These are phyloP conservation scores for Verticillium zaregamsianum DNA, from an alignment of 2,329 filamentous ascomycete genomes.

Conservation along the genomic window DNA sequence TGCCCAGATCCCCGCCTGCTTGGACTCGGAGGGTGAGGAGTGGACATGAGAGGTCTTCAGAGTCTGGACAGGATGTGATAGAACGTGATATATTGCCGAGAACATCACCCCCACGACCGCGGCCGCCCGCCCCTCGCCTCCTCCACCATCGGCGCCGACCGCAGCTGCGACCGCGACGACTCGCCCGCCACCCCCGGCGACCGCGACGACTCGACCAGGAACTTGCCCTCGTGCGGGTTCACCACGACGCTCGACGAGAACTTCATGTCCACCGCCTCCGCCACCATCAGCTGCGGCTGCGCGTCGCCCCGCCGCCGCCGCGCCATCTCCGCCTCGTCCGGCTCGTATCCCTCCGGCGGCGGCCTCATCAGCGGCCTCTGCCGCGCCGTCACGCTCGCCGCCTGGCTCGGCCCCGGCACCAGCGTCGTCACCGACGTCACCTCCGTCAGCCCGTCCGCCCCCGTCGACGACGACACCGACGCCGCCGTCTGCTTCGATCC, in stretches of 20 bases:
- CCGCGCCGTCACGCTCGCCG: conserved; percentile 1
- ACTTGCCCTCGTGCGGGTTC: not conserved
- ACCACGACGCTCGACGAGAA: conserved; percentile 8
- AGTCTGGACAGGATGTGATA: too few species aligned
- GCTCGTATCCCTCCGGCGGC: conserved; percentile 14
- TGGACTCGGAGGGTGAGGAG: too few species aligned
- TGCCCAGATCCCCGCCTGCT: too few species aligned
- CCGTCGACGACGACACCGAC: not conserved
- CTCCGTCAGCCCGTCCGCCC: not conserved
- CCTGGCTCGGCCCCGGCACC: not conserved
- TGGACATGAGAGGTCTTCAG: too few species aligned
- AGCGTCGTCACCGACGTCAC: not conserved
- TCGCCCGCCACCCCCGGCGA: not conserved
- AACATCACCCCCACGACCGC: not conserved
- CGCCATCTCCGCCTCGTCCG: conserved; percentile 15
- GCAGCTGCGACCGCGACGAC: not conserved
- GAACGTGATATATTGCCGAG: not conserved
- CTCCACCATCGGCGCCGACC: not conserved
- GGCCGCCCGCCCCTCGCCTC: not conserved
- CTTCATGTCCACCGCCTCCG: conserved; percentile 9
- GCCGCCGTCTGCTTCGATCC: not conserved
- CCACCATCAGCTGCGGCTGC: conserved; percentile 18
- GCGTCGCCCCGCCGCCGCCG: conserved; percentile 16
- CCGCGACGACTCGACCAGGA: not conserved
- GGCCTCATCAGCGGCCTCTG: conserved; percentile 6